These are phyloP conservation scores for Sisymbrium altissimum DNA, from an alignment of 345 rosid species.

Conservation along the genomic window DNA sequence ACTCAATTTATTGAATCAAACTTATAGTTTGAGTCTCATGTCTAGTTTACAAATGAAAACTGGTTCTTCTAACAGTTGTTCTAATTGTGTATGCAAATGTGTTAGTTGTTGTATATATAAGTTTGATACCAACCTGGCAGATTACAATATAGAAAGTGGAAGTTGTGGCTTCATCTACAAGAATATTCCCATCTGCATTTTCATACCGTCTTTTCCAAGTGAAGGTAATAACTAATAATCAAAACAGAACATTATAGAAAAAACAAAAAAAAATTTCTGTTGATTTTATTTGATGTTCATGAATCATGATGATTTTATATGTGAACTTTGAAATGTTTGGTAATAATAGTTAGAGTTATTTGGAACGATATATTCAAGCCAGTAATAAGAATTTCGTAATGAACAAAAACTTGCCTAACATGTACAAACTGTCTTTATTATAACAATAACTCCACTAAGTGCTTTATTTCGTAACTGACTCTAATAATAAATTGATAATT, in stretches of 20 bases:
- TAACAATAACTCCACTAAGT: no score
- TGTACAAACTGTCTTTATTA: neutral
- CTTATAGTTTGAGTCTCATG: neutral
- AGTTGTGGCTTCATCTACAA: conserved; percentile 12
- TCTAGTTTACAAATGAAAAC: no score
- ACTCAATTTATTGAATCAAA: neutral
- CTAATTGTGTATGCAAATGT: neutral
- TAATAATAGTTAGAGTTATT: neutral
- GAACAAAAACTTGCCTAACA: neutral
- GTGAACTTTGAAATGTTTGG: neutral
- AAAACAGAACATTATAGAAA: neutral
- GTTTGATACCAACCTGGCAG: conserved; percentile 12
- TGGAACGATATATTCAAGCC: neutral
- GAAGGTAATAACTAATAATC: neutral
- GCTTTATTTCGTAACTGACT: no score
- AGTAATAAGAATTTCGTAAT: neutral
- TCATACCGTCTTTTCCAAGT: neutral
- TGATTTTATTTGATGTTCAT: no score
- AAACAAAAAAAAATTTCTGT: no score
- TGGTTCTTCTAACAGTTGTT: neutral
- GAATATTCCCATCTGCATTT: conserved; percentile 4
- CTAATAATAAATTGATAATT: no score
- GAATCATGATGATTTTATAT: neutral
- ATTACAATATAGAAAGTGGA: neutral
- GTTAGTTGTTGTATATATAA: neutral